A percentile compares a stretch with the other conserved stretches of the same genome.
Conservation (phyloP, 352 stramenopile species). For the Globisporangium spinosum region DNA sequence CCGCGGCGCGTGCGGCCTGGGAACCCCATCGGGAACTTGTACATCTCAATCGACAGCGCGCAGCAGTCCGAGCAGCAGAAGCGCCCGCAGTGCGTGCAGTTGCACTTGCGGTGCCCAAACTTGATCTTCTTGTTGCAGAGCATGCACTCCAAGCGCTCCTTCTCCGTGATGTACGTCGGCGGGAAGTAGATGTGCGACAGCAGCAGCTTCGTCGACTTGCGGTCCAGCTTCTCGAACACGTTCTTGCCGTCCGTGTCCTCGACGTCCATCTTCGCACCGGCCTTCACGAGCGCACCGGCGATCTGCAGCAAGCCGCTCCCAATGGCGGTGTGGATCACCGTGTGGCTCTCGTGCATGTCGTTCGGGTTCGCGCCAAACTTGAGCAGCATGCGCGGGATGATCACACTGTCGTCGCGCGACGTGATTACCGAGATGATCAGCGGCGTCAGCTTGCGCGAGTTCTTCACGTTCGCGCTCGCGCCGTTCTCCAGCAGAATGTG, state of each 20-base stretch:
- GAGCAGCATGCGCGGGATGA: constrained; percentile 85
- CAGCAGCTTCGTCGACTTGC: constrained; percentile 63
- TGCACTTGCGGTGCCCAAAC: constrained; percentile 82
- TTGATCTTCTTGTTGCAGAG: constrained; percentile 85
- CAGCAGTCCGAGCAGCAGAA: constrained; percentile 75
- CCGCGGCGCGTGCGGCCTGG: constrained; percentile 68
- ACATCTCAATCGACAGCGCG: constrained; percentile 61
- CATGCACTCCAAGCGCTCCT: constrained; percentile 82
- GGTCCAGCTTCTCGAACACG: constrained; percentile 82
- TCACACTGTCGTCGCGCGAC: constrained; percentile 76
- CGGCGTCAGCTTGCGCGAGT: constrained; percentile 80
- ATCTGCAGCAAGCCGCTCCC: constrained; percentile 61
- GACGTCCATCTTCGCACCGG: constrained; percentile 86
- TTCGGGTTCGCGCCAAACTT: constrained; percentile 88
- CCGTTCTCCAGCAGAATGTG: constrained; percentile 76
- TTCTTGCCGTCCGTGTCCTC: constrained; percentile 81
- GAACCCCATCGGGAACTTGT: constrained; percentile 83
- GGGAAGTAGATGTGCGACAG: constrained; percentile 87
- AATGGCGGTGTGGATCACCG: constrained; percentile 84
- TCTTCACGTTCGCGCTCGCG: constrained; percentile 82
- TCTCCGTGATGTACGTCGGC: constrained; percentile 83
- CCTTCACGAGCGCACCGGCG: constrained; percentile 69
- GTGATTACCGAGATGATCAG: constrained; percentile 88
- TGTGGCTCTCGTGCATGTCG: constrained; percentile 86
- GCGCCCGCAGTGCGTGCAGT: constrained; percentile 83